These are phyloP conservation scores for Diaporthe batatas DNA, from an alignment of 2,329 filamentous ascomycete species.

Conservation along the genomic window DNA sequence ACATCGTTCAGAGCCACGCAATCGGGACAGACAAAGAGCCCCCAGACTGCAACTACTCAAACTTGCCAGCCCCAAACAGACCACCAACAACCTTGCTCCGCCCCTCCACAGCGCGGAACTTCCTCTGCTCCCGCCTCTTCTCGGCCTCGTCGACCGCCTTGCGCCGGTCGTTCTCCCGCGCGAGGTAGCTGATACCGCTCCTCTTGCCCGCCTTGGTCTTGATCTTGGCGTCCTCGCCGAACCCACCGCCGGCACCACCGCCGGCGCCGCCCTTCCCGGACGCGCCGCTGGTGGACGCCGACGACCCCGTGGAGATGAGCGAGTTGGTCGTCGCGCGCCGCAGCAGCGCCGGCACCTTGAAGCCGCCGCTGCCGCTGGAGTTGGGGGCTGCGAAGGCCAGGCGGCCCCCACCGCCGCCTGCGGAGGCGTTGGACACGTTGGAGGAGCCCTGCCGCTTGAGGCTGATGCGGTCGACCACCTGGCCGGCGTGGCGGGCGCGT, in stretches of 20 bases:
- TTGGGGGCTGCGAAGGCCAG: conserved; percentile 68
- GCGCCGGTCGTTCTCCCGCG: conserved; percentile 69
- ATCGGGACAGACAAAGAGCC: too few species aligned
- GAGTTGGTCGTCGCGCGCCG: conserved; percentile 80
- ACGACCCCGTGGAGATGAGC: conserved; percentile 49
- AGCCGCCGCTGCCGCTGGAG: conserved; percentile 56
- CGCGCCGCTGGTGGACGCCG: background rate
- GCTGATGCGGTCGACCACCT: conserved; percentile 80
- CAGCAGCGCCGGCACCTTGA: conserved; percentile 79
- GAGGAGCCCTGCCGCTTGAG: conserved; percentile 69
- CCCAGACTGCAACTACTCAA: conserved; percentile 56
- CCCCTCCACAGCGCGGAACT: conserved; percentile 69
- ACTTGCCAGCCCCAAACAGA: conserved; percentile 68
- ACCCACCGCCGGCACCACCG: conserved; percentile 41
- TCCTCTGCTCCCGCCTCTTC: conserved; percentile 69
- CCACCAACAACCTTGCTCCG: conserved; percentile 70
- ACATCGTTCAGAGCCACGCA: background rate
- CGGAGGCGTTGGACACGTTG: conserved; percentile 42
- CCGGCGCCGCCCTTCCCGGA: conserved; percentile 3
- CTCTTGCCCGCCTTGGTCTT: conserved; percentile 72
- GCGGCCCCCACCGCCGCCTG: conserved; percentile 49
- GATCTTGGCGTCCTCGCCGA: conserved; percentile 63
- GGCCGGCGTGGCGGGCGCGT: conserved; percentile 50
- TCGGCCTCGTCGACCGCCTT: conserved; percentile 69
- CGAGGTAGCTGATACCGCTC: conserved; percentile 72